phyloP scores from a whole-genome alignment of 192 early-diverging fungal genomes.

The Backusella westeae region DNA sequence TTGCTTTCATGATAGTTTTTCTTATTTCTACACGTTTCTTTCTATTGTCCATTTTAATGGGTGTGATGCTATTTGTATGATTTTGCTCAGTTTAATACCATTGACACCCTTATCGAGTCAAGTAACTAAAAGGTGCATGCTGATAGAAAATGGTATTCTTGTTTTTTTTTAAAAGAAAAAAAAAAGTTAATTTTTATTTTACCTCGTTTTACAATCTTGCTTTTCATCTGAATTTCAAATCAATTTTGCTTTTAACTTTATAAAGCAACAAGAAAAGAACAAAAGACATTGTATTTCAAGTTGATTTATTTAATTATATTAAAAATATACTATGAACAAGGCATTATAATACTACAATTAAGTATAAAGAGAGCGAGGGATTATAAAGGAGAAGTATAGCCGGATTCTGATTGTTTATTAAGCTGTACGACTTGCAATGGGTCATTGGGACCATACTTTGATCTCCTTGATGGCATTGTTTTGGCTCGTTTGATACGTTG shows the following conservation, averaged over 20 bases:
- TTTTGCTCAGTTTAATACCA: too few species aligned
- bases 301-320: not conserved
- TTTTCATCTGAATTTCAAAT: not conserved
- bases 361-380: not conserved
- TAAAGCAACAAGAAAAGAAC: not conserved
- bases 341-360: constrained; percentile 1
- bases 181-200: not conserved
- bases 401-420: not conserved
- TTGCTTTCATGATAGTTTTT: not conserved
- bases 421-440: constrained; percentile 26
- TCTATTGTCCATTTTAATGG: too few species aligned
- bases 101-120: too few species aligned
- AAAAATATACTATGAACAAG: constrained; percentile 3
- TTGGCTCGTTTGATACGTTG: constrained; percentile 20
- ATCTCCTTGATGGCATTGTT: constrained; percentile 27
- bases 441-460: constrained; percentile 27
- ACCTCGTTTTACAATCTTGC: not conserved
- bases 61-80: too few species aligned
- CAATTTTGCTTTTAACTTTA: not conserved
- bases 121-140: too few species aligned
- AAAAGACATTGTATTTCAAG: not conserved
- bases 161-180: too few species aligned
- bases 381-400: not conserved
- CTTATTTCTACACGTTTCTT: not conserved
- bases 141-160: too few species aligned